Percentiles rank a stretch among this genome's conserved stretches.
These are phyloP conservation scores for Sherardia arvensis DNA, from an alignment of 257 asterid genomes.

Conservation along the genomic window DNA sequence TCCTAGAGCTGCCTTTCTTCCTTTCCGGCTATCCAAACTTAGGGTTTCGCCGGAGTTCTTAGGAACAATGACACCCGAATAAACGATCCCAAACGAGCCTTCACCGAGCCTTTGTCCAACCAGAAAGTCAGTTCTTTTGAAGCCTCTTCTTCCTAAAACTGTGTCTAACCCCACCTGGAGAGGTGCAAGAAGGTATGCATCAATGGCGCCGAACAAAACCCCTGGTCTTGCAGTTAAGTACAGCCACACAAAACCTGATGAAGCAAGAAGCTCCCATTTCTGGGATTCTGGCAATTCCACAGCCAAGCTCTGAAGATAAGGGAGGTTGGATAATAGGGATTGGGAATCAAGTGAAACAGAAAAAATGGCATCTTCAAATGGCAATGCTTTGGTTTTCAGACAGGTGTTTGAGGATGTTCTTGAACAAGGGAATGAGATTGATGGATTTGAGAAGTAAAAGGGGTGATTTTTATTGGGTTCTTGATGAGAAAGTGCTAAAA, in stretches of 20 bases:
- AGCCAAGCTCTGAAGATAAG: slow-evolving; percentile 32
- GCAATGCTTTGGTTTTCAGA: slow-evolving; percentile 29
- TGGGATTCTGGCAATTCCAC: slow-evolving; percentile 46
- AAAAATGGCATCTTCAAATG: slow-evolving; percentile 16
- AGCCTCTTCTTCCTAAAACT: slow-evolving; percentile 62
- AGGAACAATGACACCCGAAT: slow-evolving; percentile 76
- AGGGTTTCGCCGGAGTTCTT: slow-evolving; percentile 28
- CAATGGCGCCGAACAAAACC: slow-evolving; percentile 78
- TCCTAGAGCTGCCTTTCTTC: slow-evolving; percentile 28
- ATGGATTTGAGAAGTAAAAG: neutral
- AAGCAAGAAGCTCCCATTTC: slow-evolving; percentile 41
- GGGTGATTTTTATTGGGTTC: neutral
- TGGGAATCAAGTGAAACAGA: slow-evolving; percentile 24
- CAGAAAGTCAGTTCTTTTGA: slow-evolving; percentile 65
- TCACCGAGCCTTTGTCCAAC: slow-evolving; percentile 73
- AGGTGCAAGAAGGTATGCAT: slow-evolving; percentile 75
- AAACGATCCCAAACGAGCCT: slow-evolving; percentile 91
- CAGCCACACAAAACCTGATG: slow-evolving; percentile 61
- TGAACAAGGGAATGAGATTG: neutral
- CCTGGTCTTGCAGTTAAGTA: slow-evolving; percentile 94
- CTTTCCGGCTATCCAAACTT: neutral
- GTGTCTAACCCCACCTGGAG: slow-evolving; percentile 65
- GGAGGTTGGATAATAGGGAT: slow-evolving; percentile 30
- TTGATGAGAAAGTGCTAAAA: neutral
- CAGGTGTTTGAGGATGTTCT: neutral